These are phyloP conservation scores for Trichoderma asperelloides DNA, from an alignment of 495 filamentous ascomycete species.

Conservation along the genomic window DNA sequence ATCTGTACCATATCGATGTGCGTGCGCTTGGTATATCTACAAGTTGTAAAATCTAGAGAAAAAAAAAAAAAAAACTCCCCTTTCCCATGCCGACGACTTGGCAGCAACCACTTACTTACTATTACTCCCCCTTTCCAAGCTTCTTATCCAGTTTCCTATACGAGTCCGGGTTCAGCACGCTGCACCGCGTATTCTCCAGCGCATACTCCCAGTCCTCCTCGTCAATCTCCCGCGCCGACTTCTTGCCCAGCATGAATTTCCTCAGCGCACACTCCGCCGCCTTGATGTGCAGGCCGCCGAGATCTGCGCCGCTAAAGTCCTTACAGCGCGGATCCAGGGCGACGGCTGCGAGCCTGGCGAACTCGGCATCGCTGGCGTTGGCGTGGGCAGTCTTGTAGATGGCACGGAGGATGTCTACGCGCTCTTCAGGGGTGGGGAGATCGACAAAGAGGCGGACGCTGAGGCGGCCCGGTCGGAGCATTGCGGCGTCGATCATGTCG, in stretches of 20 bases:
- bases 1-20: neutral
- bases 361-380: conserved; percentile 31
- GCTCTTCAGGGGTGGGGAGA: conserved; percentile 67
- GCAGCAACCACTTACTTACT: neutral
- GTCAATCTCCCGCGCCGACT: conserved; percentile 36
- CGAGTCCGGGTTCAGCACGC: conserved; percentile 54
- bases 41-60: no score
- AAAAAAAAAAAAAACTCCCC: neutral
- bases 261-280: conserved; percentile 57
- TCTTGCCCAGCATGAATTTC: conserved; percentile 9
- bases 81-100: neutral
- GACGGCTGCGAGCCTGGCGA: conserved; percentile 44
- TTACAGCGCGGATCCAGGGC: conserved; percentile 60
- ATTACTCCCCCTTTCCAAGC: conserved; percentile 8
- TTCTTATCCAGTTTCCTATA: conserved; percentile 13
- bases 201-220: conserved; percentile 71
- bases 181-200: conserved; percentile 60
- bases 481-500: conserved; percentile 93
- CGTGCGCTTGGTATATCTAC: neutral
- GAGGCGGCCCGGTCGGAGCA: conserved; percentile 84
- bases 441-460: conserved; percentile 88
- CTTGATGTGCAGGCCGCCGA: conserved; percentile 60
- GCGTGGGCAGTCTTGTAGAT: conserved; percentile 56
- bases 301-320: conserved; percentile 86
- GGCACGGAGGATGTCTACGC: conserved; percentile 77